These are phyloP conservation scores for Cucumis cinereus DNA, from an alignment of 306 rosid species.

Conservation along the genomic window DNA sequence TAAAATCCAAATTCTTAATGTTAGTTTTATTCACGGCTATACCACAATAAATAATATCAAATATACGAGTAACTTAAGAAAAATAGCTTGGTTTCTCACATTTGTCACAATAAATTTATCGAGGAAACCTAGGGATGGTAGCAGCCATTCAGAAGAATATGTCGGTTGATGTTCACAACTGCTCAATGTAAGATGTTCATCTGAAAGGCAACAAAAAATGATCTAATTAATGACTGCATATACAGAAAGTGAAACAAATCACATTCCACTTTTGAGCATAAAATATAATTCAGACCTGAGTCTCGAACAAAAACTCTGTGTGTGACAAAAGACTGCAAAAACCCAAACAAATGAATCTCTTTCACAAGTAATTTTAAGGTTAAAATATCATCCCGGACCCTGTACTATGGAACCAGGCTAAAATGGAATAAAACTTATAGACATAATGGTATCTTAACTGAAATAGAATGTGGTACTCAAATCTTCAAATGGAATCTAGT, in stretches of 20 bases:
- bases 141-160: slow-evolving; percentile 62
- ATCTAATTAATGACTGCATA: neutral
- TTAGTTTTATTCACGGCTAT: neutral
- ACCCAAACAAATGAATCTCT: neutral
- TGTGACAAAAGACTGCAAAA: slow-evolving; percentile 70
- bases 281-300: slow-evolving; percentile 40
- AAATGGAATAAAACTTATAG: neutral
- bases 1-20: slow-evolving; percentile 2
- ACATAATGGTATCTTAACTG: neutral
- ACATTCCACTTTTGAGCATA: neutral
- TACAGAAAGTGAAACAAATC: neutral
- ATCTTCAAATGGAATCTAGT: neutral
- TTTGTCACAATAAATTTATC: slow-evolving; percentile 60
- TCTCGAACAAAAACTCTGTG: slow-evolving; percentile 54
- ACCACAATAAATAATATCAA: too few relatives aligned
- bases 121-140: slow-evolving; percentile 33
- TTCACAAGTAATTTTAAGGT: neutral
- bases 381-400: neutral
- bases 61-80: neutral
- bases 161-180: slow-evolving; percentile 25
- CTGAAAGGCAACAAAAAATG: slow-evolving; percentile 26
- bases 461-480: neutral
- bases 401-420: neutral
- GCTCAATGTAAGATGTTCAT: slow-evolving; percentile 25
- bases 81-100: slow-evolving; percentile 30